Evolutionary conservation across 768 basidiomycete species (phyloP), one percentile per base, ranked within the genome.

Genomic region (Boletus edulis): DNA sequence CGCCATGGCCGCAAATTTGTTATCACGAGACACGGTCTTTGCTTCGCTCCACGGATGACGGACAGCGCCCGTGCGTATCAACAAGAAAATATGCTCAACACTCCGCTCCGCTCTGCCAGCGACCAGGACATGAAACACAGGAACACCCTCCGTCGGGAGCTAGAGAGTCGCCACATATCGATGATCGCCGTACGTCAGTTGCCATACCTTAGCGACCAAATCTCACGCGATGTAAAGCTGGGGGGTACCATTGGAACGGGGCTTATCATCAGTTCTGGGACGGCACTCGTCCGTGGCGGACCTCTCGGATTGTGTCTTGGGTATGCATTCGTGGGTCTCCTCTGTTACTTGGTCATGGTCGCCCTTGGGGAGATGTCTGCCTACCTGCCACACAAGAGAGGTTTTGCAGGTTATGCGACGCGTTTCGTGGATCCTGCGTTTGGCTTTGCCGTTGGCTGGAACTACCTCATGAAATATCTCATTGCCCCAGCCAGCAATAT

Each of bases 341-440:
- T 85, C 13, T 84, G 82, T 64, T 85, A 81, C 63, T 67, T 85
- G 43, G 84, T 85, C 49, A 85, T 85, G 83, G 68, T 81, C 40
- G 75, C 78, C 11, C 73, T 72, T 5, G 72, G 70, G 27, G 73
- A 75, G 57, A 73, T 75, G 71, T 55, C 65, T 35, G 68, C 72
- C 41, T 73, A 75, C 61, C 62, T 82, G 37, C 82, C 82, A 5
- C 83, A 84, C 69, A 85, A 85, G 66, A 83, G 82, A 58, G 84
- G 82, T 3, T 79, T 78, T 57, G 64, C 75, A 40, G 85, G 85
- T 5, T 86, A 85, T 61, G 84, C 84, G 0, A 81, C 84, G 1
- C 81, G 86, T 51, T 89, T 86, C 59, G 82, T 83, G 29, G 85
- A 86, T 66, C 84, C 85, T 44, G 84, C 84, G 27, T 75, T 87